Conservation (phyloP, 306 rosid species). For the Trifolium pratense region DNA sequence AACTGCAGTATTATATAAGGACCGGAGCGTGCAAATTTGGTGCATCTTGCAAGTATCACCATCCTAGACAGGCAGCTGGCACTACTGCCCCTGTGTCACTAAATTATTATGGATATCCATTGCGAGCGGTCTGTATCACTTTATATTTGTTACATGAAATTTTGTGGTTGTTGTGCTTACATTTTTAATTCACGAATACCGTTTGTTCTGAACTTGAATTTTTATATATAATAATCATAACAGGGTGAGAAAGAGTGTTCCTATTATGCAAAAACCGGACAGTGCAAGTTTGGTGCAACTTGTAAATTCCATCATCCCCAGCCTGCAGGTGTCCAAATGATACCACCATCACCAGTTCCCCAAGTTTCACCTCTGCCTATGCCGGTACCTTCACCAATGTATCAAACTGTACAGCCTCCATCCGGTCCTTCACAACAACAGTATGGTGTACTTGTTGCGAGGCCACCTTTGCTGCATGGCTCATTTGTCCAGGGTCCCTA, state of each 20-base stretch:
- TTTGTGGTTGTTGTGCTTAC: constrained; percentile 37
- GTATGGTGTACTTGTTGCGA: constrained; percentile 77
- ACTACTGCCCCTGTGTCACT: constrained; percentile 53
- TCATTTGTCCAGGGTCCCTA: constrained; percentile 78
- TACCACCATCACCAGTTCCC: constrained; percentile 62
- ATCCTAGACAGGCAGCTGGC: constrained; percentile 80
- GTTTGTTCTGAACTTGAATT: constrained; percentile 33
- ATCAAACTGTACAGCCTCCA: constrained; percentile 72
- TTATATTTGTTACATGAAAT: constrained; percentile 33
- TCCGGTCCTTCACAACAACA: constrained; percentile 79
- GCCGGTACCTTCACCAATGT: constrained; percentile 57
- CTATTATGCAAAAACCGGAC: constrained; percentile 92
- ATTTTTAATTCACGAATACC: constrained; percentile 10
- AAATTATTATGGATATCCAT: constrained; percentile 71
- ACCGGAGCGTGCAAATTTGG: constrained; percentile 87
- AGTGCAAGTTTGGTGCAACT: constrained; percentile 88
- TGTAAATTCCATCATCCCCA: constrained; percentile 98
- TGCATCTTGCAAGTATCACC: constrained; percentile 89
- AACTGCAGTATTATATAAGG: constrained; percentile 83
- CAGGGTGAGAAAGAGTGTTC: constrained; percentile 99
- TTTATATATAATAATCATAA: constrained; percentile 33
- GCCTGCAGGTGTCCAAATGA: constrained; percentile 64
- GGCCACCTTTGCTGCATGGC: constrained; percentile 81
- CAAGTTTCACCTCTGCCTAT: constrained; percentile 63
- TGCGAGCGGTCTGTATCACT: constrained; percentile 61